Evolutionary conservation across 2,329 filamentous ascomycete species (phyloP).

Genomic region (Claviceps sp.): DNA sequence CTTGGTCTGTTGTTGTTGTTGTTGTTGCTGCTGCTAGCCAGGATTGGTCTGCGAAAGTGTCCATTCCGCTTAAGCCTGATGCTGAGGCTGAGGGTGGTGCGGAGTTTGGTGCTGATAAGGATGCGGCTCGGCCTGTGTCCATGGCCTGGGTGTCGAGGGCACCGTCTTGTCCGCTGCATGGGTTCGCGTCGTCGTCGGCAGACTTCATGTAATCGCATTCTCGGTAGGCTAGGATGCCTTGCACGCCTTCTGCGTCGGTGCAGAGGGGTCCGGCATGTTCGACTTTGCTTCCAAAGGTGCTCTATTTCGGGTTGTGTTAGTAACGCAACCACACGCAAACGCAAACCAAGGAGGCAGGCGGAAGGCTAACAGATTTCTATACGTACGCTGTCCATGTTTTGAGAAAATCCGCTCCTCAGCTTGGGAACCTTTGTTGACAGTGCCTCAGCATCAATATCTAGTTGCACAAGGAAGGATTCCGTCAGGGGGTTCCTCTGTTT

Average conservation of each 20-base stretch:
- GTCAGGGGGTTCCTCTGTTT: constrained; percentile 82
- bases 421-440: constrained; percentile 49
- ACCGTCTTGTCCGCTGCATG: constrained; percentile 25
- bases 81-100: neutral
- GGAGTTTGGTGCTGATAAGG: too few relatives aligned
- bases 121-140: neutral
- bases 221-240: constrained; percentile 30
- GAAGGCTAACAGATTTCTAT: neutral
- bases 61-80: neutral
- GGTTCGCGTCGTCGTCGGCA: constrained; percentile 26
- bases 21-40: too few relatives aligned
- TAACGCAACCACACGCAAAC: neutral
- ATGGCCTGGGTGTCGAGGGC: constrained; percentile 20
- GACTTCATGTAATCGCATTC: constrained; percentile 30
- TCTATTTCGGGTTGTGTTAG: neutral
- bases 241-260: constrained; percentile 22
- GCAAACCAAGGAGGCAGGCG: neutral
- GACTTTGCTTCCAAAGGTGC: constrained; percentile 1
- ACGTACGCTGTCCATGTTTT: constrained; percentile 38
- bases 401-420: constrained; percentile 40
- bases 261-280: constrained; percentile 13
- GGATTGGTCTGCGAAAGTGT: too few relatives aligned
- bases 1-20: too few relatives aligned
- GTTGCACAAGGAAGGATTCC: constrained; percentile 84
- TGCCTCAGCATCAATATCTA: constrained; percentile 81